A percentile compares a stretch with the other conserved stretches of the same genome.
These are phyloP conservation scores for Rhodocollybia butyracea DNA, from an alignment of 768 basidiomycete species.

Conservation along the genomic window DNA sequence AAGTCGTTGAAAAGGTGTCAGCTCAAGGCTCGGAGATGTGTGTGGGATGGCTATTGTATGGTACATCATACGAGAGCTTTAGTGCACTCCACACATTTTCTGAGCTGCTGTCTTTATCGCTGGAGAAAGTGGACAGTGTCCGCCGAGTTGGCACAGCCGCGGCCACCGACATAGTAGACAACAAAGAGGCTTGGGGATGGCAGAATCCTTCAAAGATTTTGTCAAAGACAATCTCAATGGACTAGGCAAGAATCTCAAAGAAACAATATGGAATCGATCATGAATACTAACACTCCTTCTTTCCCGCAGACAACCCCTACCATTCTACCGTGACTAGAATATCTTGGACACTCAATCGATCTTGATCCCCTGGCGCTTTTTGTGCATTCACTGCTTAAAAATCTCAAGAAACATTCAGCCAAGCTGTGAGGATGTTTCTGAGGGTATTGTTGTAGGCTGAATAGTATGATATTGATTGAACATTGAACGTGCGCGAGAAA, in stretches of 20 bases:
- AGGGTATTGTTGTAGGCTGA: no score
- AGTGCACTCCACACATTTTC: constrained; percentile 63
- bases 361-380: no score
- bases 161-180: constrained; percentile 57
- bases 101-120: constrained; percentile 44
- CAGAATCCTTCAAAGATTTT: constrained; percentile 54
- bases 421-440: no score
- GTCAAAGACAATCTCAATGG: constrained; percentile 53
- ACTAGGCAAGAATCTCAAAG: constrained; percentile 36
- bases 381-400: no score
- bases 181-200: constrained; percentile 55
- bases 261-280: no score
- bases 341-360: constrained; percentile 49
- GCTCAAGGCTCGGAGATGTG: constrained; percentile 48
- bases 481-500: no score
- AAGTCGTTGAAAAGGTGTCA: constrained; percentile 40
- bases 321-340: background rate
- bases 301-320: background rate
- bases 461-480: no score
- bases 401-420: no score
- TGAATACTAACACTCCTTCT: no score
- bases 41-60: constrained; percentile 2
- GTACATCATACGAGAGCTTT: background rate
- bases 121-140: constrained; percentile 46
- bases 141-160: constrained; percentile 57